phyloP scores from a whole-genome alignment of 257 asterid species.

The Solanum tarijense region DNA sequence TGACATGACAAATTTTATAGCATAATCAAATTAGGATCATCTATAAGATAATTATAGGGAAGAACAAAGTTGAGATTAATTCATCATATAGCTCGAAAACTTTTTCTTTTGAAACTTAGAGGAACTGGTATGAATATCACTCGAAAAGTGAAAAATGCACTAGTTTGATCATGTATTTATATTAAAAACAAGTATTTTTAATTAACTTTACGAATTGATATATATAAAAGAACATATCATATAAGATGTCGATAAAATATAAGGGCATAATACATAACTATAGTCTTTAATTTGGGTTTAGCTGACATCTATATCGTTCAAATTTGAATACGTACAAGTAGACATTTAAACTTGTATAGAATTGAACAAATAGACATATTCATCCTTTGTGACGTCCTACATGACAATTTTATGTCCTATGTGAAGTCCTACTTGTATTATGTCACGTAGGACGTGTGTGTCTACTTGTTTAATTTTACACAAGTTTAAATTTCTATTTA shows the following conservation, averaged over 20 bases:
- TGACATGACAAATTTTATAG: not conserved
- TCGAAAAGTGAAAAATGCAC: not conserved
- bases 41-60: too few species aligned
- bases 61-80: not conserved
- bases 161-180: not conserved
- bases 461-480: too few species aligned
- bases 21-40: not conserved
- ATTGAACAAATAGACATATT: too few species aligned
- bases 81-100: not conserved
- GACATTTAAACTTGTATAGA: not conserved
- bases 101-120: not conserved
- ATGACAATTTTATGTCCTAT: too few species aligned
- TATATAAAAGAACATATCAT: not conserved
- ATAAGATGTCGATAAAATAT: not conserved
- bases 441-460: accelerated
- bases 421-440: too few species aligned
- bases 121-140: not conserved
- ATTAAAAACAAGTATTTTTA: not conserved
- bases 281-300: too few species aligned
- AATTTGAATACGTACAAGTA: too few species aligned
- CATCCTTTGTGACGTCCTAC: not conserved
- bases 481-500: too few species aligned
- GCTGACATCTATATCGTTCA: not conserved
- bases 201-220: too few species aligned
- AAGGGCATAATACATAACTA: not conserved